phyloP scores from a whole-genome alignment of 257 asterid genomes.

The Linaria vulgaris region DNA sequence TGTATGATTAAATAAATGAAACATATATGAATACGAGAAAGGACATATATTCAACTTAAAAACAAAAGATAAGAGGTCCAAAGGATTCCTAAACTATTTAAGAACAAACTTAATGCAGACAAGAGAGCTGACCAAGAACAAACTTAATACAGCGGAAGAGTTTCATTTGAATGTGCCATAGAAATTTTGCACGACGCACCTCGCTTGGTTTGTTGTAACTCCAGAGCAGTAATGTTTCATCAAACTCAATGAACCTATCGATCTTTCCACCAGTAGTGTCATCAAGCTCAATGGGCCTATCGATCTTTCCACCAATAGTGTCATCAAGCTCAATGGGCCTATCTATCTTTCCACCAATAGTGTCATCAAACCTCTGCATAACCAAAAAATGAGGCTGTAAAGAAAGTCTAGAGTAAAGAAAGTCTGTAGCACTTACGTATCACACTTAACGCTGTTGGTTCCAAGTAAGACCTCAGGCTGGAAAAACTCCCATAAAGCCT shows the following conservation, averaged over 20 bases:
- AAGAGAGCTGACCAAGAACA: slow-evolving; percentile 1
- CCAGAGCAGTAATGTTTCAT: slow-evolving; percentile 72
- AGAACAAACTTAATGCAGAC: slow-evolving; percentile 10
- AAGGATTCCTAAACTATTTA: too few relatives aligned
- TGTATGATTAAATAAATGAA: slow-evolving; percentile 7
- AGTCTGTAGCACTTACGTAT: slow-evolving; percentile 53
- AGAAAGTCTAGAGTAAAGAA: not conserved
- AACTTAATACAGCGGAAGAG: slow-evolving; percentile 11
- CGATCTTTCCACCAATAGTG: too few relatives aligned
- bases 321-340: too few relatives aligned
- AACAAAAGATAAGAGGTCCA: too few relatives aligned
- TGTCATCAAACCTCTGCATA: slow-evolving; percentile 86
- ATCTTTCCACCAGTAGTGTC: slow-evolving; percentile 93
- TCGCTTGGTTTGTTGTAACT: slow-evolving; percentile 81
- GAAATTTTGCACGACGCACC: slow-evolving; percentile 43
- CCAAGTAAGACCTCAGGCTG: slow-evolving; percentile 94
- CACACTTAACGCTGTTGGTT: slow-evolving; percentile 88
- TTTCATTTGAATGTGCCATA: slow-evolving; percentile 10
- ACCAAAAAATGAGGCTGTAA: not conserved
- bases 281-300: too few relatives aligned
- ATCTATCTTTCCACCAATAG: too few relatives aligned
- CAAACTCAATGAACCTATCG: slow-evolving; percentile 77
- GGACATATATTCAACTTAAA: not conserved
- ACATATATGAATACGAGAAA: slow-evolving; percentile 3
- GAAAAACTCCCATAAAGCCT: slow-evolving; percentile 82